Conservation (phyloP, 2,329 filamentous ascomycete species). For the Fusarium acutatum region DNA sequence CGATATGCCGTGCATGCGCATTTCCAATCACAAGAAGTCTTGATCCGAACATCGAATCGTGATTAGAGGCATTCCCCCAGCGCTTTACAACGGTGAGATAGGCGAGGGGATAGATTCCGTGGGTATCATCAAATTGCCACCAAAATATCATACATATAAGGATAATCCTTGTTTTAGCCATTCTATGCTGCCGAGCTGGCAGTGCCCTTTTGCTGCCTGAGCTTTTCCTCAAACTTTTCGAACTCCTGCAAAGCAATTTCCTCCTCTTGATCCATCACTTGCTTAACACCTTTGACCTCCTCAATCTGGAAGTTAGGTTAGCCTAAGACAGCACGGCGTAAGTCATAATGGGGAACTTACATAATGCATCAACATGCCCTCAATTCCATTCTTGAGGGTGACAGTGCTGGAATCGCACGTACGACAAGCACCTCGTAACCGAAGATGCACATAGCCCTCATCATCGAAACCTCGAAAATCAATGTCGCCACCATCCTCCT, state of each 20-base stretch:
- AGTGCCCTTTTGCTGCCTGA: constrained; percentile 62
- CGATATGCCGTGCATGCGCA: background rate
- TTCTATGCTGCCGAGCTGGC: constrained; percentile 19
- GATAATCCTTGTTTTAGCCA: background rate
- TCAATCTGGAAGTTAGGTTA: constrained; percentile 74
- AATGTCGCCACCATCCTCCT: constrained; percentile 97
- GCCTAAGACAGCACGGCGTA: constrained; percentile 6
- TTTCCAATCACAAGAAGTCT: background rate
- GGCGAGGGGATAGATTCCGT: constrained; percentile 15
- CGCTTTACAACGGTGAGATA: background rate
- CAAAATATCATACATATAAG: constrained; percentile 37
- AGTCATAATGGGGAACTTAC: constrained; percentile 60
- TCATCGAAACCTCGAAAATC: constrained; percentile 91
- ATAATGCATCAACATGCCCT: constrained; percentile 98
- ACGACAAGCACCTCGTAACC: constrained; percentile 89
- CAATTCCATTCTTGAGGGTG: constrained; percentile 96
- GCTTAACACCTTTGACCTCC: constrained; percentile 91
- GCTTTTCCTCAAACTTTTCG: constrained; percentile 91
- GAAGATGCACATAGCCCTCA: constrained; percentile 81
- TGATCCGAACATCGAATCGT: background rate
- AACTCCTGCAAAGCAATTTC: constrained; percentile 89
- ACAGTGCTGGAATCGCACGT: constrained; percentile 98
- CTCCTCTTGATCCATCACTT: constrained; percentile 91
- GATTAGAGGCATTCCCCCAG: background rate
- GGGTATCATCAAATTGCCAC: constrained; percentile 40